Conservation (phyloP, 345 rosid genomes). For the Nephelium lappaceum region DNA sequence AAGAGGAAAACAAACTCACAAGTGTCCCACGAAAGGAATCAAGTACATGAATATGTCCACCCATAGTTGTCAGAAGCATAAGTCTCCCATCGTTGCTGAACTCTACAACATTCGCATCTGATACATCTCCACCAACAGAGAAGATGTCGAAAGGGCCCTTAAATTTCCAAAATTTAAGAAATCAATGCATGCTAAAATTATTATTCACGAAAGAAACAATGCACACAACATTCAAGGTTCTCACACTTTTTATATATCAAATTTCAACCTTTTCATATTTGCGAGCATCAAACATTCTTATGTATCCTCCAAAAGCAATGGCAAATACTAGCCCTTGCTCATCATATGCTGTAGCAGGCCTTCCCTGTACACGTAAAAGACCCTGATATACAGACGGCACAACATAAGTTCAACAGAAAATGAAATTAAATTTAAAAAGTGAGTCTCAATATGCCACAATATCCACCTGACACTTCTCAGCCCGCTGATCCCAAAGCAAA, state of each 20-base stretch:
- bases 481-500: constrained; percentile 96
- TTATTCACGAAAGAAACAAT: not conserved
- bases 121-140: constrained; percentile 83
- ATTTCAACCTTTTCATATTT: constrained; percentile 83
- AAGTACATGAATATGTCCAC: constrained; percentile 86
- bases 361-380: constrained; percentile 76
- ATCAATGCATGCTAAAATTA: constrained; percentile 9
- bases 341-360: constrained; percentile 98
- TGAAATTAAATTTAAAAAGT: not conserved
- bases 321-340: constrained; percentile 94
- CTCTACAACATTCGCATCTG: constrained; percentile 86
- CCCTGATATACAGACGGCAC: constrained; percentile 41
- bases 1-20: constrained; percentile 38
- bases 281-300: constrained; percentile 94
- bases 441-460: not conserved
- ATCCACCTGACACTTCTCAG: constrained; percentile 92
- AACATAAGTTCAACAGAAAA: constrained; percentile 15
- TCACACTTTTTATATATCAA: not conserved
- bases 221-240: constrained; percentile 12
- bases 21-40: constrained; percentile 94
- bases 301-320: constrained; percentile 88
- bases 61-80: constrained; percentile 89
- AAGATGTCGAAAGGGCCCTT: constrained; percentile 92
- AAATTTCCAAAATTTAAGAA: constrained; percentile 19
- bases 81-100: constrained; percentile 94